Conservation (phyloP, 176 grass and related monocot species). For the Canna indica region DNA sequence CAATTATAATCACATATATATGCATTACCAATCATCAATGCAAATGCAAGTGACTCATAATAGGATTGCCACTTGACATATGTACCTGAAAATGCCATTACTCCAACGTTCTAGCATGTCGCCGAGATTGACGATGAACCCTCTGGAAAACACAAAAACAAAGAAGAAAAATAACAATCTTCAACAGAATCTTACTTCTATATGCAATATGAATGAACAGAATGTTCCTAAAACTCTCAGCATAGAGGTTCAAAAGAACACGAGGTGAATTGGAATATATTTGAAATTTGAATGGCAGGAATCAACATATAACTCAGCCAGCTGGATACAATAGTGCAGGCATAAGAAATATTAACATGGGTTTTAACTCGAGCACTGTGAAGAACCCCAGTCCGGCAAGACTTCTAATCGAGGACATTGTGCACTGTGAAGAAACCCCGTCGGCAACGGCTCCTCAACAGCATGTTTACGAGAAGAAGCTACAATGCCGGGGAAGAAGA, state of each 20-base stretch:
- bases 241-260: not conserved
- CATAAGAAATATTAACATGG: not conserved
- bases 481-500: too few relatives aligned
- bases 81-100: slow-evolving; percentile 87
- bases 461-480: too few relatives aligned
- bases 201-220: not conserved
- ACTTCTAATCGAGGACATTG: too few relatives aligned
- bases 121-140: slow-evolving; percentile 94
- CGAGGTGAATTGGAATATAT: not conserved
- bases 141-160: slow-evolving; percentile 35
- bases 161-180: too few relatives aligned
- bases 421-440: too few relatives aligned
- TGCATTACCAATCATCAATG: not conserved
- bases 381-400: too few relatives aligned
- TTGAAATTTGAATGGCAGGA: not conserved
- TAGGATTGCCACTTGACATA: too few relatives aligned
- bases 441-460: too few relatives aligned
- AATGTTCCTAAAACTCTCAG: not conserved
- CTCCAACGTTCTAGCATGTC: slow-evolving; percentile 99
- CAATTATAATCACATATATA: not conserved
- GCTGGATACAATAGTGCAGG: not conserved
- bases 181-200: not conserved
- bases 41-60: not conserved
- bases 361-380: too few relatives aligned
- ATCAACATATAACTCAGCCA: not conserved